Conservation (phyloP, 2,329 filamentous ascomycete species). For the Emergomyces orientalis region DNA sequence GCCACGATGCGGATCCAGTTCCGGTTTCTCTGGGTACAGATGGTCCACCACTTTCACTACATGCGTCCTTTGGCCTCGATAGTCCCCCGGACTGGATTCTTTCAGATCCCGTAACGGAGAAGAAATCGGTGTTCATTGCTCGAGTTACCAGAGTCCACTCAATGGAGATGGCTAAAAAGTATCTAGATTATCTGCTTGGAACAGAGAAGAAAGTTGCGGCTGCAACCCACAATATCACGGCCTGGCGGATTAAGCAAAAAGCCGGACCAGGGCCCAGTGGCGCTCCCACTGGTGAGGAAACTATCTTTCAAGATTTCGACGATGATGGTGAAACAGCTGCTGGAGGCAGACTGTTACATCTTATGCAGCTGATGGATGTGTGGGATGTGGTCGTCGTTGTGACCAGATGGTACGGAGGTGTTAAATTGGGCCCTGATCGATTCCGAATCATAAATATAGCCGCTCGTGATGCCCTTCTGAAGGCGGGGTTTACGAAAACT, state of each 20-base stretch:
- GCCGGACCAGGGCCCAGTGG: constrained; percentile 4
- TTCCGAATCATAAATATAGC: constrained; percentile 85
- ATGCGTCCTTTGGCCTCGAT: constrained; percentile 24
- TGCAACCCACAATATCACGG: constrained; percentile 92
- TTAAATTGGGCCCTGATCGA: constrained; percentile 76
- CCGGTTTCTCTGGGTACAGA: constrained; percentile 14
- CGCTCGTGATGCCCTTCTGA: constrained; percentile 73
- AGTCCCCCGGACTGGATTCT: constrained; percentile 57
- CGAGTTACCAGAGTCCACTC: constrained; percentile 62
- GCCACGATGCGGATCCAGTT: constrained; percentile 17
- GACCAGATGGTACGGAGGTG: constrained; percentile 88
- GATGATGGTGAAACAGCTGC: constrained; percentile 95
- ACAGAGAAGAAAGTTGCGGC: constrained; percentile 75
- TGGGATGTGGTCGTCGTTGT: constrained; percentile 93
- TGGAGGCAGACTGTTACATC: constrained; percentile 70
- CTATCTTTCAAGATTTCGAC: constrained; percentile 76
- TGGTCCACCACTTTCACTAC: constrained; percentile 22
- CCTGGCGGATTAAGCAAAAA: constrained; percentile 61
- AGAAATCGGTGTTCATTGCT: constrained; percentile 81
- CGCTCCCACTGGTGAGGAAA: constrained; percentile 40
- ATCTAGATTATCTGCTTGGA: constrained; percentile 64
- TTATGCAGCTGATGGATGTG: constrained; percentile 90
- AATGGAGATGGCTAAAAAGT: constrained; percentile 59
- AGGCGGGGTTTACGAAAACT: constrained; percentile 57
- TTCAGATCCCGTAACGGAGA: constrained; percentile 65